phyloP scores from a whole-genome alignment of 441 rosid genomes.

The Capsella rubella region DNA sequence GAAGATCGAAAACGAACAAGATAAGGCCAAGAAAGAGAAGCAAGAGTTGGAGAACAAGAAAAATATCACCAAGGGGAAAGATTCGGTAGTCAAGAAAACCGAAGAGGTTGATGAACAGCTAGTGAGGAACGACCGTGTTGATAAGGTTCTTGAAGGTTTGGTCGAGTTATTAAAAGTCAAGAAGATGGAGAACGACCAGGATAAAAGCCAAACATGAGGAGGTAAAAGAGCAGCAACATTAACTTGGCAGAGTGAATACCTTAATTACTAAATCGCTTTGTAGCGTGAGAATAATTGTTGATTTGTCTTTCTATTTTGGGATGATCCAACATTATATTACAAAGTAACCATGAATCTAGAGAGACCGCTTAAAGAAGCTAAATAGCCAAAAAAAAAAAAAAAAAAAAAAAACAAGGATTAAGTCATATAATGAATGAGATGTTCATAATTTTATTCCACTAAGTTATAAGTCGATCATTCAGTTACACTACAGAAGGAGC shows the following conservation, averaged over 20 bases:
- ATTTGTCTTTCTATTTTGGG: not conserved
- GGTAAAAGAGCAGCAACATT: not conserved
- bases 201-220: slow-evolving; percentile 21
- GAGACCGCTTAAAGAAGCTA: not conserved
- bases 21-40: not conserved
- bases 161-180: slow-evolving; percentile 45
- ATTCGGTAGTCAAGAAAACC: not conserved
- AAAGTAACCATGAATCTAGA: not conserved
- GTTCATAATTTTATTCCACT: not conserved
- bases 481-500: not conserved
- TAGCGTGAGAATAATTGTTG: slow-evolving; percentile 7
- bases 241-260: not conserved
- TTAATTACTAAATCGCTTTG: not conserved
- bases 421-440: not conserved
- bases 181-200: slow-evolving; percentile 40
- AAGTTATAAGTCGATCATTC: not conserved
- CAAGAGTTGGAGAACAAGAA: too few relatives aligned
- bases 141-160: slow-evolving; percentile 44
- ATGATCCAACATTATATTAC: not conserved
- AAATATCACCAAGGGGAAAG: not conserved
- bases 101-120: slow-evolving; percentile 53
- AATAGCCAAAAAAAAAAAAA: not conserved
- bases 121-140: slow-evolving; percentile 48
- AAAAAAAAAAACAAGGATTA: not conserved
- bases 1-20: not conserved